Base-by-base conservation (phyloP, 768 basidiomycete species). In the Termitomyces sp. region DNA sequence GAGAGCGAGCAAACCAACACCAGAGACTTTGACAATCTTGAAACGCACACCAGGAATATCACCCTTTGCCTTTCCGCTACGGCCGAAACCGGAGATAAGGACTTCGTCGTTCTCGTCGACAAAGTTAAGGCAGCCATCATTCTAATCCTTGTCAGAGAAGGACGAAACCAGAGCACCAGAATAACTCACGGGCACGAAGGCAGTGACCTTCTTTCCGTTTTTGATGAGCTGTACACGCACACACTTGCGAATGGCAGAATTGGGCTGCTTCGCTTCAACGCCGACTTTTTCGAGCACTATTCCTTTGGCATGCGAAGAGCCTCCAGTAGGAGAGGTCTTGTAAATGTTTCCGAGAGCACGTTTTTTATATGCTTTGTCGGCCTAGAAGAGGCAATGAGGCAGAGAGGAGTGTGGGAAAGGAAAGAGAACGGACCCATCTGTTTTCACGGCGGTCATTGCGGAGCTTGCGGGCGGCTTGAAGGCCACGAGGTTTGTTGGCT, bases 191-290 rank as follows among this genome's bases (percentile, higher is more conserved):
- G 96, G 96, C 40, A 98, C 97, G 88, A 99, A 99, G 69, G 97
- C 97, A 62, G 96, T 98, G 73, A 99, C 96, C 76, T 98, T 98
- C 89, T 99, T 99, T 65, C 97, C 97, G 81, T 99, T 99, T 86
- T 99, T 99, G 76, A 99, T 98, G 66, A 99, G 83, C 71, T 99
- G 97, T 62, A 99, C 97, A 80, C 97, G 94, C 65, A 99, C 97
- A 82, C 97, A 99, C 77, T 99, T 99, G 76, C 97, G 95, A 77
- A 99, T 98, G 74, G 97, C 97, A 72, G 97, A 99, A 85, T 99
- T 99, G 79, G 97, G 97, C 77, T 99, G 97, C 80, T 99, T 99
- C 73, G 97, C 96, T 81, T 99, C 97, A 63, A 99, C 96, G 72
- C 97, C 97, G 69, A 99, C 95, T 82, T 99, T 99, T 80, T 99